These are phyloP conservation scores for Talaromyces sp. DNA, from an alignment of 2,329 filamentous ascomycete species.

Conservation along the genomic window DNA sequence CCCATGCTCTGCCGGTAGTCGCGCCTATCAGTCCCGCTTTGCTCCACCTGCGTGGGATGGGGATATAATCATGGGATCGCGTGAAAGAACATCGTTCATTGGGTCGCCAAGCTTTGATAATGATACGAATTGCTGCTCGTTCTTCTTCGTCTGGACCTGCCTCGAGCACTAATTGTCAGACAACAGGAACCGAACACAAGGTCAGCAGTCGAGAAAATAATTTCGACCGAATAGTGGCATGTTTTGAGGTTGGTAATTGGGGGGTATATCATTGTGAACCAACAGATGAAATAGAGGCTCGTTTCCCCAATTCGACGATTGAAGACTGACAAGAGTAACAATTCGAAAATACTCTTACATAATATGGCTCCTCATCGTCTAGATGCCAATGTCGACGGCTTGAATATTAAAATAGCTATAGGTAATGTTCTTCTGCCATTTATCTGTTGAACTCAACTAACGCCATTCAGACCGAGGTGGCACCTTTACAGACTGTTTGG, in stretches of 20 bases:
- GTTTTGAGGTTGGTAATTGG: background rate
- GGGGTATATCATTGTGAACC: background rate
- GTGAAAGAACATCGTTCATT: background rate
- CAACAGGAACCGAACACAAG: background rate
- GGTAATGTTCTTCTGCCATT: conserved; percentile 7
- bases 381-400: conserved; percentile 13
- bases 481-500: conserved; percentile 90
- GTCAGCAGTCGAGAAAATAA: conserved; percentile 1
- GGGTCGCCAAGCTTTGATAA: background rate
- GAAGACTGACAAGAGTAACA: background rate
- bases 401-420: conserved; percentile 23
- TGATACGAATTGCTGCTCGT: background rate
- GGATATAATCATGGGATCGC: background rate
- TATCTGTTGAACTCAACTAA: background rate
- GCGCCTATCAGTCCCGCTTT: conserved; percentile 2
- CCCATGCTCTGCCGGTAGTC: background rate
- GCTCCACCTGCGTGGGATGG: background rate
- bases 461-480: conserved; percentile 62
- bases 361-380: conserved; percentile 20
- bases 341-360: background rate
- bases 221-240: background rate
- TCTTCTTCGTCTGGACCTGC: conserved; percentile 13
- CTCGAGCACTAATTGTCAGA: background rate
- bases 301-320: background rate
- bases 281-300: background rate